These are phyloP conservation scores for Coemansia sp. DNA, from an alignment of 192 early-diverging fungal genomes.

Conservation along the genomic window DNA sequence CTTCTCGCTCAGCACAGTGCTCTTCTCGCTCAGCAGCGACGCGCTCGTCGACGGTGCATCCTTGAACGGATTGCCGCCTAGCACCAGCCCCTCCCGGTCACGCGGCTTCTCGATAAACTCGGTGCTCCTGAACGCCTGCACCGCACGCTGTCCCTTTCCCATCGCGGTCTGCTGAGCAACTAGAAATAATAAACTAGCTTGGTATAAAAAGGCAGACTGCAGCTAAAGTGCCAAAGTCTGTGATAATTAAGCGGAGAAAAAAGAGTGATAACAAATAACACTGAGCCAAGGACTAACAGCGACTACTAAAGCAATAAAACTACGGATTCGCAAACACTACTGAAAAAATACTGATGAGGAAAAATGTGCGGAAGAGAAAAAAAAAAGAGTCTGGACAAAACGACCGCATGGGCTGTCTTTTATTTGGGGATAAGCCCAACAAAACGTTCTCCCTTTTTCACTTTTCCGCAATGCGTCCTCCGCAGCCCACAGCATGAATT, in stretches of 20 bases:
- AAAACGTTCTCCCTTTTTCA: not conserved
- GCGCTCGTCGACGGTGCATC: slow-evolving; percentile 29
- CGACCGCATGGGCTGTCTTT: not conserved
- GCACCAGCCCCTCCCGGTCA: slow-evolving; percentile 24
- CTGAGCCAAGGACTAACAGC: too few species aligned
- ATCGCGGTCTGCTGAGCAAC: slow-evolving; percentile 17
- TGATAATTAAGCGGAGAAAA: too few species aligned
- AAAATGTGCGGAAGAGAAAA: slow-evolving; percentile 1
- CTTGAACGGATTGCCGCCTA: slow-evolving; percentile 27
- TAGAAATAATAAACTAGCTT: slow-evolving; percentile 5
- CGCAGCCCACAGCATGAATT: too few species aligned
- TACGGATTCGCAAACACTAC: too few species aligned
- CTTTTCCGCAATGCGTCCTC: too few species aligned
- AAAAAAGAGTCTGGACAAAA: not conserved
- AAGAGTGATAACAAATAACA: too few species aligned
- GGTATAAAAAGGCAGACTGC: too few species aligned
- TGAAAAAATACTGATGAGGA: not conserved
- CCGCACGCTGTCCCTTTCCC: slow-evolving; percentile 49
- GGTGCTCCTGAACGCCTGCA: slow-evolving; percentile 38
- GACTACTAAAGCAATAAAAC: too few species aligned
- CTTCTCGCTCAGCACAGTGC: slow-evolving; percentile 10
- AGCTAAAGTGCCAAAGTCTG: too few species aligned
- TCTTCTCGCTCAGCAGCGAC: not conserved
- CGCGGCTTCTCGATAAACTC: slow-evolving; percentile 43
- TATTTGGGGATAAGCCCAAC: not conserved